Evolutionary conservation across 192 early-diverging fungal species (phyloP), one percentile per base, ranked within the genome.

Genomic region (Coemansia sp.): DNA sequence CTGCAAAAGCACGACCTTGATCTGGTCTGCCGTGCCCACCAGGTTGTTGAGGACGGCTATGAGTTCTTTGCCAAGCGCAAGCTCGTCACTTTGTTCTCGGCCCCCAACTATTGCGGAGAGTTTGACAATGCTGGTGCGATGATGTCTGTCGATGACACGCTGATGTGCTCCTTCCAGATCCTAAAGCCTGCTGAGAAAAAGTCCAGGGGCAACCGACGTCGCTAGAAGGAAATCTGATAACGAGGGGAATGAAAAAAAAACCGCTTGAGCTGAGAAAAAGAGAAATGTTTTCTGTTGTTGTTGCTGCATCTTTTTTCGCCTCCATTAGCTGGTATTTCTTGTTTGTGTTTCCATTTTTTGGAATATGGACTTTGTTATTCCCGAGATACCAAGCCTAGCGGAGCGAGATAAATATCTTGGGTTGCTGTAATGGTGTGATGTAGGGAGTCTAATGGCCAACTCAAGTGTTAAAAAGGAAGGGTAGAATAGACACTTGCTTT

Each of bases 1-100:
- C 79, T 95, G 66, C 90, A 97, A 61, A 92, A 90, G 78, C 93
- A 98, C 64, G 95, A 98, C 64, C 79, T 98, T 72, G 95, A 98
- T 70, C 75, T 98, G 58, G 93, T 98, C 62, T 98, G 95, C 77
- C 87, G 95, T 49, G 95, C 95, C 17, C 95, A 98, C 80, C 93
- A 95, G 76, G 95, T 98, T 4, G 93, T 95, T 8, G 95, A 98
- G 64, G 95, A 98, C 70, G 95, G 95, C 13, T 98, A 98, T 60
- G 95, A 98, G 69, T 98, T 98, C 66, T 98, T 98, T 81, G 92
- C 92, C 39, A 94, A 95, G 72, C 82, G 95, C 34, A 89, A 94
- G 60, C 65, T 98, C 32, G 95, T 98, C 32, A 98, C 95, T 7
- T 71, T 98, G 53, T 98, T 98, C 65, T 92, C 89, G 17, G 94